Base-by-base conservation (phyloP, 805 yeast species). In the Zygosaccharomyces bailii region DNA sequence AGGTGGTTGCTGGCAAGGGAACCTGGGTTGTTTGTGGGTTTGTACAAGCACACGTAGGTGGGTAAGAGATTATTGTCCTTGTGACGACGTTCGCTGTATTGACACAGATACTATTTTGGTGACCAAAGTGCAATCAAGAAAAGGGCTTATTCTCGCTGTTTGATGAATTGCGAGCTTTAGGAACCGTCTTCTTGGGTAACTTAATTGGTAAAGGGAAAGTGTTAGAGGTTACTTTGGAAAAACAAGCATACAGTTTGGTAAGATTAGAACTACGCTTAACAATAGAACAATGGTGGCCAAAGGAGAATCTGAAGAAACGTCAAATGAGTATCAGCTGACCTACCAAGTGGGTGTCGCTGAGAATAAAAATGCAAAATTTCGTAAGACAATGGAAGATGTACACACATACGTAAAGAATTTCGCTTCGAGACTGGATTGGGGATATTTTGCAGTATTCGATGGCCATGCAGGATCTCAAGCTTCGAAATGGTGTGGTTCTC, bases 381-480 rank as follows among this genome's bases (percentile, higher is more conserved):
- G 99, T 45, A 79, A 84, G 41, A 79, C 89, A 21, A 91, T 91
- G 99, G 99, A 91, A 62, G 99, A 91, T 63, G 93, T 91, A 5
- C 98, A 91, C 63, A 86, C 95, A 0, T 87, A 85, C 56, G 88
- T 89, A 31, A 89, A 93, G 53, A 89, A 90, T 69, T 90, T 86
- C 70, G 93, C 90, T n/a, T 95, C 87, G 54, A 65, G 88, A 45
- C 70, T 84, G 23, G 96, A 89, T 62, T 85, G 96, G 84, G 98
- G 96, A 2, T 91, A 86, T 61, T 89, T 91, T 74, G 98, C 95
- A 13, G 76, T 91, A 1, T 91, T 89, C 66, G 99, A 91, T 66
- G 99, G 99, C 8, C 99, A 91, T 67, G 98, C 98, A 2, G 99
- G 99, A 17, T 80, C 80, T 44, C 87, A 81, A 53, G 84, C 95